Base-by-base conservation (phyloP, 805 yeast genomes). In the Wickerhamiella musiphila region DNA sequence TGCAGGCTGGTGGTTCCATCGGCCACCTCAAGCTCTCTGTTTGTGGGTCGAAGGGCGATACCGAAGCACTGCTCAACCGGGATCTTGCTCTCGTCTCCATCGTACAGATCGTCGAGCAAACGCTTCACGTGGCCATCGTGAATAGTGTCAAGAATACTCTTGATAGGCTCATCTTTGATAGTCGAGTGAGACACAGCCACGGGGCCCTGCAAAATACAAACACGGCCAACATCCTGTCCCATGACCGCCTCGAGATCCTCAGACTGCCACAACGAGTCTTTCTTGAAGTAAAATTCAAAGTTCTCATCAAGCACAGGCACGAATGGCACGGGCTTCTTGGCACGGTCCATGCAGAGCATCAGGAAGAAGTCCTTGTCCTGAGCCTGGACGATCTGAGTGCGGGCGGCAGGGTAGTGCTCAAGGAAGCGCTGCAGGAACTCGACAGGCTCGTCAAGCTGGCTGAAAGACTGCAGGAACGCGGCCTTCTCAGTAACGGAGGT, bases 151-250 rank as follows among this genome's bases (percentile, higher is more conserved):
- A 90, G 60, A 46, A 90, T 83, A 28, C 77, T 78, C 58, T 78
- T 74, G 51, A 90, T 79, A 48, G 98, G 96, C 61, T 82, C 94
- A 52, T 90, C 74, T 39, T 79, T 90, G 51, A 66, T 64, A 49
- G 67, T 78, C 47, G 95, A 74, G 65, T 63, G 84, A 60, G 75
- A 83, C 47, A 94, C 94, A 47, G 99, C 93, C 45, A 90, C 96
- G 32, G 99, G 99, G 47, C 98, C 96, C 49, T 83, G 94, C 50
- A 90, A 68, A 45, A 90, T 83, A 78, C 98, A 92, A n/a, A 95
- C 86, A 68, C 98, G 78, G 59, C 84, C 84, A 40, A 90, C 96
- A 55, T 90, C 99, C 49, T 78, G 82, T 45, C 68, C 96, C 43
- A 81, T 84, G 52, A 90, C 96, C 38, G 95, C 79, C 55, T 83